Conservation (phyloP, 2,329 filamentous ascomycete species). For the Verticillium dahliae region DNA sequence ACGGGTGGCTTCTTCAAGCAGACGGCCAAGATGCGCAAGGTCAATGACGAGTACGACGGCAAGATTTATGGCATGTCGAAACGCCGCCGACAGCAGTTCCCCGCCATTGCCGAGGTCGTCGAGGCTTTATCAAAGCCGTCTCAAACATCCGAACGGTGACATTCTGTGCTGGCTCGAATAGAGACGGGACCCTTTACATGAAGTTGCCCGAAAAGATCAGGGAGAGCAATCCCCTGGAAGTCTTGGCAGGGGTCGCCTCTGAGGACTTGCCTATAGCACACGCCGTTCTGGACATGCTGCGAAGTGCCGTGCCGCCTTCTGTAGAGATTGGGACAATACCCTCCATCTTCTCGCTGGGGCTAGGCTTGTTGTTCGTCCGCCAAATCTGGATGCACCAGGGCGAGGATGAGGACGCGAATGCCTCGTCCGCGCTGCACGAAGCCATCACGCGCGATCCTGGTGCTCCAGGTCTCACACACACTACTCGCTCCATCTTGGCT, state of each 20-base stretch:
- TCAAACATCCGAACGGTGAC: slow-evolving; percentile 66
- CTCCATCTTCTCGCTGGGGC: slow-evolving; percentile 34
- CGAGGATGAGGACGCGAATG: slow-evolving; percentile 43
- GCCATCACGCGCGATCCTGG: slow-evolving; percentile 63
- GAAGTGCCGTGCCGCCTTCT: slow-evolving; percentile 33
- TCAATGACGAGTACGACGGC: slow-evolving; percentile 41
- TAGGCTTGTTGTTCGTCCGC: slow-evolving; percentile 37
- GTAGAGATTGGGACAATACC: slow-evolving; percentile 26
- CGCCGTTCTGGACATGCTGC: slow-evolving; percentile 29
- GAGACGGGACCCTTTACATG: slow-evolving; percentile 76
- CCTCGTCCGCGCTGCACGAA: slow-evolving; percentile 64
- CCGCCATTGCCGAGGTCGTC: slow-evolving; percentile 77
- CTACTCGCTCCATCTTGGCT: slow-evolving; percentile 63
- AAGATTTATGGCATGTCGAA: slow-evolving; percentile 75
- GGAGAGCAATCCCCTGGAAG: slow-evolving; percentile 56
- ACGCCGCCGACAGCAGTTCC: slow-evolving; percentile 72
- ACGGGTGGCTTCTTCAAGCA: slow-evolving; percentile 52
- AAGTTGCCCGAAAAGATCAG: slow-evolving; percentile 54
- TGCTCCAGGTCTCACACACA: slow-evolving; percentile 68
- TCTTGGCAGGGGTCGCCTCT: slow-evolving; percentile 19
- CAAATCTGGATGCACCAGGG: slow-evolving; percentile 48
- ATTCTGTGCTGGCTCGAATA: slow-evolving; percentile 83
- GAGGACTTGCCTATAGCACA: slow-evolving; percentile 19
- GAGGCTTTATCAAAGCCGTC: slow-evolving; percentile 63
- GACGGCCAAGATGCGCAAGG: slow-evolving; percentile 41